These are phyloP conservation scores for Nakazawaea peltata DNA, from an alignment of 805 yeast genomes.

Conservation along the genomic window DNA sequence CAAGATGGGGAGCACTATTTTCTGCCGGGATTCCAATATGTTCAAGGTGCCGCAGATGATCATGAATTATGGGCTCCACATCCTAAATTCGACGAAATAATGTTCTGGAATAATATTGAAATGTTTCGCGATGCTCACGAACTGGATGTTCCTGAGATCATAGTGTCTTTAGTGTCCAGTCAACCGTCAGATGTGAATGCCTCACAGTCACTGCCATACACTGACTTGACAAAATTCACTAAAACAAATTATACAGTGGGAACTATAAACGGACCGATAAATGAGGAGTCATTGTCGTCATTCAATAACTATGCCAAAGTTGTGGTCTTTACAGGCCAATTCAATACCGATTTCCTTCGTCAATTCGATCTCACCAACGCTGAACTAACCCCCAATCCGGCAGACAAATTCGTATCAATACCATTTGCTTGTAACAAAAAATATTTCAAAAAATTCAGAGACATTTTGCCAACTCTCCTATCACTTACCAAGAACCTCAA, in stretches of 20 bases:
- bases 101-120: slow-evolving; percentile 46
- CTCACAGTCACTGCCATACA: too few relatives aligned
- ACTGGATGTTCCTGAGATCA: too few relatives aligned
- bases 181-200: too few relatives aligned
- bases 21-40: slow-evolving; percentile 45
- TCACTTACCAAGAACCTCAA: neutral
- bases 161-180: too few relatives aligned
- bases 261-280: too few relatives aligned
- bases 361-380: neutral
- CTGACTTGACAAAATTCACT: too few relatives aligned
- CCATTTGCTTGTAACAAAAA: slow-evolving; percentile 6
- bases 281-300: neutral
- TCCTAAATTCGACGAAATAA: slow-evolving; percentile 38
- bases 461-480: neutral
- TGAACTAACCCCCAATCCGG: neutral
- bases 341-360: neutral
- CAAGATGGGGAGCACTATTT: slow-evolving; percentile 48
- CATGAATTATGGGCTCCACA: slow-evolving; percentile 72
- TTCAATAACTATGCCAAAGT: slow-evolving; percentile 1
- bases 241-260: too few relatives aligned
- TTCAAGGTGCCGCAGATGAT: slow-evolving; percentile 94
- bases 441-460: slow-evolving; percentile 6
- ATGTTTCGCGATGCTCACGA: too few relatives aligned
- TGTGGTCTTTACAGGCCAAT: slow-evolving; percentile 3
- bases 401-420: neutral